Conservation (phyloP, 2,329 filamentous ascomycete genomes). For the Gnomoniopsis smithogilvyi region DNA sequence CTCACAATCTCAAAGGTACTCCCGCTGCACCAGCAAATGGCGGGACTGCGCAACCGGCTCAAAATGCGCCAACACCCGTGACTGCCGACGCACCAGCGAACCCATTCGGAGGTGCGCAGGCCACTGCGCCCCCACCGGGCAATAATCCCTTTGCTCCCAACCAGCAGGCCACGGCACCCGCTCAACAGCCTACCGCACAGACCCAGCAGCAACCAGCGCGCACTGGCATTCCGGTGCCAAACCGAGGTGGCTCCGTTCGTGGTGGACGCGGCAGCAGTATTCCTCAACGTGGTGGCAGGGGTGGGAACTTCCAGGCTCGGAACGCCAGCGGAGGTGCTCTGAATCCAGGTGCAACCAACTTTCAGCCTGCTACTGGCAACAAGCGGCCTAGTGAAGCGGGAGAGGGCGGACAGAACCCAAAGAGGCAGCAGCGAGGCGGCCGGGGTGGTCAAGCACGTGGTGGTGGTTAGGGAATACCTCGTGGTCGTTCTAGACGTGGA, state of each 20-base stretch:
- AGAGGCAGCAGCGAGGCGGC: constrained; percentile 33
- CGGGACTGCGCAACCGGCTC: constrained; percentile 5
- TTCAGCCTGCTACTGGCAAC: constrained; percentile 52
- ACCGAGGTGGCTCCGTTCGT: constrained; percentile 21
- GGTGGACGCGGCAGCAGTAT: constrained; percentile 23
- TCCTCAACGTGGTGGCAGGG: constrained; percentile 27
- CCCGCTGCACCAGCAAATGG: constrained; percentile 10
- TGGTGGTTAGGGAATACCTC: neutral
- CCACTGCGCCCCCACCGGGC: neutral
- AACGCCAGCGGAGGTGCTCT: constrained; percentile 38
- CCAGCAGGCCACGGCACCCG: constrained; percentile 15
- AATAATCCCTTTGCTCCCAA: constrained; percentile 10
- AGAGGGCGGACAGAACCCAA: constrained; percentile 26
- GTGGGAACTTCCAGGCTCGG: constrained; percentile 32
- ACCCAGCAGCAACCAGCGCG: constrained; percentile 19
- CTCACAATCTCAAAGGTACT: constrained; percentile 3
- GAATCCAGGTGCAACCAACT: constrained; percentile 49
- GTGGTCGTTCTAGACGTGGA: neutral
- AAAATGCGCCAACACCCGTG: constrained; percentile 16
- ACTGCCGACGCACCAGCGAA: constrained; percentile 15
- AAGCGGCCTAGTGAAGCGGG: constrained; percentile 46
- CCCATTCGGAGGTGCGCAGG: constrained; percentile 13
- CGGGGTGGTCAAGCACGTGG: constrained; percentile 14
- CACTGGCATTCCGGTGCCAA: constrained; percentile 24
- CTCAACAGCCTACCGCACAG: constrained; percentile 15